Percentiles rank a stretch among this genome's conserved stretches.
Evolutionary conservation across 2,329 filamentous ascomycete genomes (phyloP).

Genomic region (Sporothrix humicola): DNA sequence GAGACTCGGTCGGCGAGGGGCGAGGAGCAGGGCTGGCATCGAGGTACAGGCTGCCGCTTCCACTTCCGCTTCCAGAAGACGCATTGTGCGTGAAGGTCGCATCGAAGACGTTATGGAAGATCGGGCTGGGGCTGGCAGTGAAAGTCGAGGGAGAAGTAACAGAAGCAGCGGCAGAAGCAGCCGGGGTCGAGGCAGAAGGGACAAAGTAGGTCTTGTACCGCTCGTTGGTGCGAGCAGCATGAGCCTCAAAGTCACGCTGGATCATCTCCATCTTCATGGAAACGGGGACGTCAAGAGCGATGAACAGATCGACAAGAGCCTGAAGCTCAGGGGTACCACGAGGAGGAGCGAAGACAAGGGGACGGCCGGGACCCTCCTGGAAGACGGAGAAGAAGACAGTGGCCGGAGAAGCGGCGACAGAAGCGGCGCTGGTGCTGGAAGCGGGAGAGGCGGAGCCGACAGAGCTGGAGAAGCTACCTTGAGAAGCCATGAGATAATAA

Average conservation of each 20-base stretch:
- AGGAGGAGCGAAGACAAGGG: conserved; percentile 69
- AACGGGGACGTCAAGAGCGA: conserved; percentile 52
- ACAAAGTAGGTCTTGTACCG: conserved; percentile 67
- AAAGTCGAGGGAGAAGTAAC: conserved; percentile 51
- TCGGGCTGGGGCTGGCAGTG: conserved; percentile 51
- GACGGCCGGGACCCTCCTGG: conserved; percentile 61
- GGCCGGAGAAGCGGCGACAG: conserved; percentile 14
- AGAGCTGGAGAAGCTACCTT: conserved; percentile 34
- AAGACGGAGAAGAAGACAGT: conserved; percentile 60
- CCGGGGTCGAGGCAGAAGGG: neutral
- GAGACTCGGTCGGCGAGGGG: conserved; percentile 43
- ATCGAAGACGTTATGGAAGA: conserved; percentile 51
- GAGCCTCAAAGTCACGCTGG: conserved; percentile 38
- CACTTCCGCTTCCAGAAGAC: conserved; percentile 26
- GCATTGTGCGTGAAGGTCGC: conserved; percentile 7
- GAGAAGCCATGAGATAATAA: conserved; percentile 32
- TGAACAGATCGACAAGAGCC: conserved; percentile 62
- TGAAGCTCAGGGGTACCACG: conserved; percentile 67
- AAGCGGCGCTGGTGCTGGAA: conserved; percentile 31
- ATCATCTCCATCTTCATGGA: conserved; percentile 52
- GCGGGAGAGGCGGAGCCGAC: conserved; percentile 32
- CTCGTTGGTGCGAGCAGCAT: conserved; percentile 58
- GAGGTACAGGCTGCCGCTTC: conserved; percentile 31
- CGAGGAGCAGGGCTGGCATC: conserved; percentile 31
- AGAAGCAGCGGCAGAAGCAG: conserved; percentile 35